Percentiles rank a stretch among this genome's conserved stretches.
phyloP scores from a whole-genome alignment of 208 protist species.

The Trypanosoma lewisi region DNA sequence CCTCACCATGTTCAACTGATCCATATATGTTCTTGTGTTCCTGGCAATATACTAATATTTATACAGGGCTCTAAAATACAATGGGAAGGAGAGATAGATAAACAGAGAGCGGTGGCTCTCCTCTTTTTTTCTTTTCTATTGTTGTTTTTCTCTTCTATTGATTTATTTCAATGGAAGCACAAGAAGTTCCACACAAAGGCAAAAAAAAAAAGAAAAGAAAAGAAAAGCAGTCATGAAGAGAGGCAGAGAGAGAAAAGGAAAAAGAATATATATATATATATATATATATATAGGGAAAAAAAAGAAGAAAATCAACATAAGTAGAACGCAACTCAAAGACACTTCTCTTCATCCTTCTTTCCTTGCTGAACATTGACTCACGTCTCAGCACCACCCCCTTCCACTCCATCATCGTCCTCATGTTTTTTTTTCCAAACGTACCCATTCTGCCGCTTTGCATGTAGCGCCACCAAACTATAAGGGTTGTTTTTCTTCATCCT shows the following conservation, averaged over 20 bases:
- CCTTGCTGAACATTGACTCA: no score
- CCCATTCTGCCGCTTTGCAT: no score
- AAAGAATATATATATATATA: slow-evolving; percentile 5
- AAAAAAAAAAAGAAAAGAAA: not conserved
- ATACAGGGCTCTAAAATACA: no score
- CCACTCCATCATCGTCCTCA: no score
- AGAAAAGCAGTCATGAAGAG: not conserved
- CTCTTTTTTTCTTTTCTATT: not conserved
- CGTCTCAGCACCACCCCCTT: no score
- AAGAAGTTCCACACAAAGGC: no score
- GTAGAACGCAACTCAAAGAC: slow-evolving; percentile 5
- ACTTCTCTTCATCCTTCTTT: not conserved
- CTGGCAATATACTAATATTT: slow-evolving; percentile 3
- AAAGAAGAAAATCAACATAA: slow-evolving; percentile 3
- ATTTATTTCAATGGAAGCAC: not conserved
- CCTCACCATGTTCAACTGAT: slow-evolving; percentile 37
- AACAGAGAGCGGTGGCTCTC: no score
- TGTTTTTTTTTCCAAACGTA: no score
- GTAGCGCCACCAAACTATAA: no score
- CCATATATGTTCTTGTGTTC: slow-evolving; percentile 31
- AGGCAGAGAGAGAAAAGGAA: not conserved
- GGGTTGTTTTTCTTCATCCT: no score
- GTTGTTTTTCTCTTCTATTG: not conserved
- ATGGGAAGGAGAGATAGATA: no score
- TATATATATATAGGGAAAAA: slow-evolving; percentile 13